phyloP scores from a whole-genome alignment of 805 yeast species.

The Saccharomycopsis olivae region DNA sequence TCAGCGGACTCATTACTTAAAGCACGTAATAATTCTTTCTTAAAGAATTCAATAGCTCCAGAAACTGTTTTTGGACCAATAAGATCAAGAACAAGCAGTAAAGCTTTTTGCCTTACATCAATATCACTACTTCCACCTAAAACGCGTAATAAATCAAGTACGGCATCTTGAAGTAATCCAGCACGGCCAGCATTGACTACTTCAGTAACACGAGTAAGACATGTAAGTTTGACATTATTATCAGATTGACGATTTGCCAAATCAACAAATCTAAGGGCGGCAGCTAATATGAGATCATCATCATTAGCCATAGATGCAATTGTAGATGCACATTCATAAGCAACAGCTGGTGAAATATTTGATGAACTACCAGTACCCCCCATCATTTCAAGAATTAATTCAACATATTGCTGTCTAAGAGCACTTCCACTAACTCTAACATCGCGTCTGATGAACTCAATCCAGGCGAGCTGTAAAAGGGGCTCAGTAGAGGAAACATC shows the following conservation, averaged over 20 bases:
- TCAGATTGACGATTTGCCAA: constrained; percentile 90
- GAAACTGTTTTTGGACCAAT: constrained; percentile 85
- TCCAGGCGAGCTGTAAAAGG: constrained; percentile 75
- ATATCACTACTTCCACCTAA: constrained; percentile 82
- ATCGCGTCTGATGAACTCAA: constrained; percentile 85
- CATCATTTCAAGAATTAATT: constrained; percentile 60
- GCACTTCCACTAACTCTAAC: constrained; percentile 46
- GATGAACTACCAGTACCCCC: constrained; percentile 55
- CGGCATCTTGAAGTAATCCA: constrained; percentile 73
- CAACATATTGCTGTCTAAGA: constrained; percentile 60
- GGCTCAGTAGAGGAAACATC: constrained; percentile 63
- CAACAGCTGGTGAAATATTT: too few species aligned
- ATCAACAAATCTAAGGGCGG: constrained; percentile 80
- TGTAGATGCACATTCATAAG: constrained; percentile 86
- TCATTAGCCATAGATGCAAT: constrained; percentile 44
- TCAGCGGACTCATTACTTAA: constrained; percentile 40
- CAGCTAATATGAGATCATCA: constrained; percentile 61
- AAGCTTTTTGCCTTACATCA: constrained; percentile 82
- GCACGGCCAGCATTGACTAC: constrained; percentile 65
- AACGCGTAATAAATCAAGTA: constrained; percentile 78
- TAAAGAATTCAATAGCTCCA: constrained; percentile 83
- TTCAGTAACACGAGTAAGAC: constrained; percentile 74
- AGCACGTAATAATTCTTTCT: constrained; percentile 69
- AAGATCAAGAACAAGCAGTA: constrained; percentile 71
- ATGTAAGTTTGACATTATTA: constrained; percentile 87